Conservation (phyloP, 441 rosid genomes). For the Populus trichocarpa region DNA sequence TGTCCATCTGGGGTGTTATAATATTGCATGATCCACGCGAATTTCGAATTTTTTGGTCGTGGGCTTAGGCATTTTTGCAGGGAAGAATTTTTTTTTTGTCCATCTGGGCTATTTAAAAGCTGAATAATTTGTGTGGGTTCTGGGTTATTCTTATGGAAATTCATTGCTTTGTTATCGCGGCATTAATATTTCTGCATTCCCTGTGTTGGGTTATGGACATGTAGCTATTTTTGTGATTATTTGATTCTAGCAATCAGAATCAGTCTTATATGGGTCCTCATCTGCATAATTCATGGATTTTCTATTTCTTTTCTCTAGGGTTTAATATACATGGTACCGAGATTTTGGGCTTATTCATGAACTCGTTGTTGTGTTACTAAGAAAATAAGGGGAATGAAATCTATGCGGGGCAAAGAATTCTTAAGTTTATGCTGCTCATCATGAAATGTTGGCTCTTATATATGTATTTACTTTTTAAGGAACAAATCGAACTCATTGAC, state of each 20-base stretch:
- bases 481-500: neutral
- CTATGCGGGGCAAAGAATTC: neutral
- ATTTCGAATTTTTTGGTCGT: conserved; percentile 17
- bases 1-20: neutral
- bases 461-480: neutral
- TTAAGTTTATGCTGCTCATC: neutral
- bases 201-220: neutral
- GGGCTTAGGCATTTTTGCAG: conserved; percentile 66
- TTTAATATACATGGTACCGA: neutral
- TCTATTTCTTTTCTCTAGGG: neutral
- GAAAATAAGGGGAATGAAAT: neutral
- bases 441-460: neutral
- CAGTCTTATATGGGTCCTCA: neutral
- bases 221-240: neutral
- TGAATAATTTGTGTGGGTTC: conserved; percentile 24
- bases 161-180: neutral
- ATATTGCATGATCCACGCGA: neutral
- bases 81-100: conserved; percentile 25
- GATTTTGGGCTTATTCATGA: neutral
- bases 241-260: neutral
- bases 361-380: neutral
- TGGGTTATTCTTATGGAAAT: neutral
- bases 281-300: neutral
- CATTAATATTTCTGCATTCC: neutral
- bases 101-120: conserved; percentile 38